Base-by-base conservation (phyloP, 2,329 filamentous ascomycete genomes). In the Biscogniauxia sp. region DNA sequence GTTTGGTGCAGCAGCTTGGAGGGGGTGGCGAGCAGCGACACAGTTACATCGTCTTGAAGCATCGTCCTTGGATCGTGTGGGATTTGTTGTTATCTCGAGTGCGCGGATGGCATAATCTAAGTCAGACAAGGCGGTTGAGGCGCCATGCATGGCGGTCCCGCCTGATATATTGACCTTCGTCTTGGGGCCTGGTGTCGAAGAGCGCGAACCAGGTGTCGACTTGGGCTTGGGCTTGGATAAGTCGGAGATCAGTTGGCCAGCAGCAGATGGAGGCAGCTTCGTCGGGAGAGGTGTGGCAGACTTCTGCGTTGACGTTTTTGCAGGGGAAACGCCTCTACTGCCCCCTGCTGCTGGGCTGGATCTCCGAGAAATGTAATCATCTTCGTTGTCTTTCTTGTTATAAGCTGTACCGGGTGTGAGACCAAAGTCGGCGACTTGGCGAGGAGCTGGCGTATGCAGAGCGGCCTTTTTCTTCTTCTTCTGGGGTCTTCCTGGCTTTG, bases 11-110 rank as follows among this genome's bases (percentile, higher is more conserved):
- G 94, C 93, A n/a, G 86, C 86, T 52, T 97, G 89, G 2, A 98
- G 84, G 0, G 94, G 91, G 74, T 99, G 95, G 1, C 91, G 86
- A 0, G 90, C 88, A 0, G 91, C 95, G 70, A 96, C 92, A 74
- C 95, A 99, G 69, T 90, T 90, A 76, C 95, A 99, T 59, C 87
- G 87, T 6, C 90, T 84, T 55, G 86, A 82, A 9, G 79, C 78
- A 25, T 87, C 79, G 62, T 83, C 81, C 7, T 78, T 79, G 49
- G 81, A 76, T 23, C 93, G 77, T 0, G 87, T 85, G 0, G 93
- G 92, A 71, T 97, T 97, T 1, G 93, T 97, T 56, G 91, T 90
- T n/a, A 97, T 84, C 73, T 99, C 95, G 6, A 99, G 84, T 1
- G 89, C 84, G 23, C 93, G 88, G 66, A 99, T 98, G 4, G 94